These are phyloP conservation scores for Fusarium veterinarium DNA, from an alignment of 2,329 filamentous ascomycete genomes.

Conservation along the genomic window DNA sequence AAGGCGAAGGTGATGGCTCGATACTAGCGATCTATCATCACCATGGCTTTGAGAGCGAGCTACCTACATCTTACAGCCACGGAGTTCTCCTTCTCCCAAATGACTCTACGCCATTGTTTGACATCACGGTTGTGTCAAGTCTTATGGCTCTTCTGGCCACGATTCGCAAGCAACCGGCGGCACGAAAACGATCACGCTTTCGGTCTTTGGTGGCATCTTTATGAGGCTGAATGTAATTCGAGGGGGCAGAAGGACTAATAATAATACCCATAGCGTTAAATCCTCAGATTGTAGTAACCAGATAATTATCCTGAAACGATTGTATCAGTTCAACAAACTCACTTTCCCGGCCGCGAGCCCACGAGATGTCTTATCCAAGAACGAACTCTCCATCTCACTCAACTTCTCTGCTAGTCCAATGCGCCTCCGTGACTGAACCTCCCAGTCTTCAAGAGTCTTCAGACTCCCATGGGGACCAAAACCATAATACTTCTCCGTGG, in stretches of 20 bases:
- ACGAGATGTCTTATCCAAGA: conserved; percentile 43
- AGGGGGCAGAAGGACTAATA: fast-evolving
- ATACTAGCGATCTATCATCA: conserved; percentile 13
- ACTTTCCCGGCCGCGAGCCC: conserved; percentile 50
- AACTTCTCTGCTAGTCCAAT: conserved; percentile 23
- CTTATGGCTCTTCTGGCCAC: background rate
- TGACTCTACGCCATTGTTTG: background rate
- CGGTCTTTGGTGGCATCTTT: background rate
- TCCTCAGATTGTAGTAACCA: background rate
- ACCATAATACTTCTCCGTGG: background rate
- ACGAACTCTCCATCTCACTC: conserved; percentile 39
- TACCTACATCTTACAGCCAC: background rate
- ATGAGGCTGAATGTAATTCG: background rate
- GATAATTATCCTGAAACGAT: fast-evolving
- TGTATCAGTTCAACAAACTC: conserved; percentile 50
- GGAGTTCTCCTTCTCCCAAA: background rate
- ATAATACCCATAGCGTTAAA: fast-evolving
- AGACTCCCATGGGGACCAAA: conserved; percentile 54
- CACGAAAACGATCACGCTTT: background rate
- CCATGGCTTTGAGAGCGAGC: conserved; percentile 4
- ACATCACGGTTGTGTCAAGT: background rate
- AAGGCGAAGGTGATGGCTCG: fast-evolving
- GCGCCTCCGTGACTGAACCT: background rate
- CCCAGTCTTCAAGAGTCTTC: conserved; percentile 48
- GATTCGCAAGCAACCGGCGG: background rate